These are phyloP conservation scores for Chalara sp. DNA, from an alignment of 2,329 filamentous ascomycete genomes.

Conservation along the genomic window DNA sequence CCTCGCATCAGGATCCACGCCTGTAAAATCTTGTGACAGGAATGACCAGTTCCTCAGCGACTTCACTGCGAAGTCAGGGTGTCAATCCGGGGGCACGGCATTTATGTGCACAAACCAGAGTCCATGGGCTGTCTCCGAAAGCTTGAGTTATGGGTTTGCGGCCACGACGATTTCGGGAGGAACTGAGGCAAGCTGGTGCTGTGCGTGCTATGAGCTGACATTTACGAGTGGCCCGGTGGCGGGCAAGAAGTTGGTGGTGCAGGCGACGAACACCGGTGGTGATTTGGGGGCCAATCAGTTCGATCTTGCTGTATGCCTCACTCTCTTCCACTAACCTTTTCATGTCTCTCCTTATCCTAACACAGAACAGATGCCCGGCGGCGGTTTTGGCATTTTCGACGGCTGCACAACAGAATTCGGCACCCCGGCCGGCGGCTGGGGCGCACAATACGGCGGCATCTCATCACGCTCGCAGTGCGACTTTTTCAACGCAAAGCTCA, in stretches of 20 bases:
- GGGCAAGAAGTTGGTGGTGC: slow-evolving; percentile 58
- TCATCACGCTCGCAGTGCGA: slow-evolving; percentile 35
- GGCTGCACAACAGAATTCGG: slow-evolving; percentile 45
- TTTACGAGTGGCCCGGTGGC: slow-evolving; percentile 42
- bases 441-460: slow-evolving; percentile 42
- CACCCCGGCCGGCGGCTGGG: slow-evolving; percentile 35
- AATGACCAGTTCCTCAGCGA: slow-evolving; percentile 47
- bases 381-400: slow-evolving; percentile 50
- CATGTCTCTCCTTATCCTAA: slow-evolving; percentile 22
- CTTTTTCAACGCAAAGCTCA: slow-evolving; percentile 35
- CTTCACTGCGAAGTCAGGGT: slow-evolving; percentile 43
- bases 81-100: slow-evolving; percentile 34
- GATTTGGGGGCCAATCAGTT: slow-evolving; percentile 53
- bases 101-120: slow-evolving; percentile 57
- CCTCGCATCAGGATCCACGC: slow-evolving; percentile 29
- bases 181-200: slow-evolving; percentile 57
- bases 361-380: slow-evolving; percentile 43
- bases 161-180: slow-evolving; percentile 50
- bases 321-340: background rate
- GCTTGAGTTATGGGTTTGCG: slow-evolving; percentile 54
- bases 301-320: slow-evolving; percentile 35
- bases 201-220: slow-evolving; percentile 50
- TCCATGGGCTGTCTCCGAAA: slow-evolving; percentile 54
- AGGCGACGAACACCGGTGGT: slow-evolving; percentile 56
- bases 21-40: slow-evolving; percentile 26